Evolutionary conservation across 371 early-diverging fungal species (phyloP), one percentile per base, ranked within the genome.

Genomic region (Lichtheimia hyalospora): DNA sequence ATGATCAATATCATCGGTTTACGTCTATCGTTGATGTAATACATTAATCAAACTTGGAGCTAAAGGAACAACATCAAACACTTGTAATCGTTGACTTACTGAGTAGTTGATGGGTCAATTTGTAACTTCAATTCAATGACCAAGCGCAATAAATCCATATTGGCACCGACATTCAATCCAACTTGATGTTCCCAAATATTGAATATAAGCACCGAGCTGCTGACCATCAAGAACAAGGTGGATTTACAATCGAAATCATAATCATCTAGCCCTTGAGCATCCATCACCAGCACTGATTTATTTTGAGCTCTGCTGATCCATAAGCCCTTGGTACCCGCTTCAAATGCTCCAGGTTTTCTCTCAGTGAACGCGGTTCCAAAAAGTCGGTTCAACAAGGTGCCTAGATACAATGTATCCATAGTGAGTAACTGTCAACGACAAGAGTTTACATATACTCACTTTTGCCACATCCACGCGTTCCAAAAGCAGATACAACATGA

Each of bases 131-230:
- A 18, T 46, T 46, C 46, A 46, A 46, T 7, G 10, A 21, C 46
- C 0, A 46, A 16, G 7, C 21, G n/a, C 6, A 46, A 10, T 18
- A 46, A 5, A 46, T 46, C 46, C 46, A 46, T 46, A 8, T 46
- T 46, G 46, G 46, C 46, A 8, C 46, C 46, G 5, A 21, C 21
- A 46, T 46, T 18, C 46, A 46, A 46, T n/a, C 46, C 46, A 18
- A 46, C 46, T 46, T 46, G 46, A 46, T 46, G 46, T 46, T 46
- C 46, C 46, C 46, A 46, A n/a, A 46, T 7, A 16, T 46, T 46
- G 46, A 46, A 46, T 7, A 46, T 16, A 21, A 46, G n/a, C 6
- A 46, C 46, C 0, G 46, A 46, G 16, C 46, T 46, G n/a, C 18
- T 46, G 5, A 16, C 46, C 46, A 46, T 46, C 18, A 21, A 5